A percentile compares a stretch with the other conserved stretches of the same genome.
phyloP scores from a whole-genome alignment of 257 asterid genomes.

The Verbascum thapsus region DNA sequence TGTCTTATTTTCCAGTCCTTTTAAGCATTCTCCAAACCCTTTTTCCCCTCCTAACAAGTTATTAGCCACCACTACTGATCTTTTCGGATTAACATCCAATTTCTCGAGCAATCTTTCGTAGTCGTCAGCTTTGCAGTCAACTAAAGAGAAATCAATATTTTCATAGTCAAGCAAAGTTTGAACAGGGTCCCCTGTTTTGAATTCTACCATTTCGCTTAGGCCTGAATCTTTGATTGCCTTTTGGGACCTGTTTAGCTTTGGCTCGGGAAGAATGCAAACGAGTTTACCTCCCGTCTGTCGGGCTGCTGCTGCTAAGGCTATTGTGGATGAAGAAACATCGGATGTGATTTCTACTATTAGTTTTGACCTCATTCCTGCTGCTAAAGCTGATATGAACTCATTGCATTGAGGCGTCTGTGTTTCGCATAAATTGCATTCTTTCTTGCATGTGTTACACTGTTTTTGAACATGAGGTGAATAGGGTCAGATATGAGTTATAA shows the following conservation, averaged over 20 bases:
- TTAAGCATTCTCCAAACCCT: conserved; percentile 45
- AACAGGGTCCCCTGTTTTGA: conserved; percentile 60
- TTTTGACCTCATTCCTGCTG: conserved; percentile 66
- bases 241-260: conserved; percentile 42
- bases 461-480: not conserved
- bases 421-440: conserved; percentile 36
- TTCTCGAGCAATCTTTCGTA: conserved; percentile 36
- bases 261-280: conserved; percentile 56
- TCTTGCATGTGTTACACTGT: conserved; percentile 45
- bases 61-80: conserved; percentile 61
- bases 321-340: conserved; percentile 50
- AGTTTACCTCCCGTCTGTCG: conserved; percentile 59
- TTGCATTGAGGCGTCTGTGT: conserved; percentile 43
- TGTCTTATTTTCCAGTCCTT: conserved; percentile 44
- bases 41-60: conserved; percentile 58
- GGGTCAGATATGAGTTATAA: conserved; percentile 1
- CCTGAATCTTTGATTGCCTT: conserved; percentile 54
- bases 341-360: conserved; percentile 61
- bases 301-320: conserved; percentile 71
- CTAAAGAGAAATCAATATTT: conserved; percentile 61
- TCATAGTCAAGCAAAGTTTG: conserved; percentile 44
- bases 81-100: conserved; percentile 52
- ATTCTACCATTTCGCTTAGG: conserved; percentile 56
- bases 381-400: conserved; percentile 60
- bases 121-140: conserved; percentile 51